These are phyloP conservation scores for Hemisphaericaspora xylanilytica DNA, from an alignment of 1,139 yeast genomes.

Conservation along the genomic window DNA sequence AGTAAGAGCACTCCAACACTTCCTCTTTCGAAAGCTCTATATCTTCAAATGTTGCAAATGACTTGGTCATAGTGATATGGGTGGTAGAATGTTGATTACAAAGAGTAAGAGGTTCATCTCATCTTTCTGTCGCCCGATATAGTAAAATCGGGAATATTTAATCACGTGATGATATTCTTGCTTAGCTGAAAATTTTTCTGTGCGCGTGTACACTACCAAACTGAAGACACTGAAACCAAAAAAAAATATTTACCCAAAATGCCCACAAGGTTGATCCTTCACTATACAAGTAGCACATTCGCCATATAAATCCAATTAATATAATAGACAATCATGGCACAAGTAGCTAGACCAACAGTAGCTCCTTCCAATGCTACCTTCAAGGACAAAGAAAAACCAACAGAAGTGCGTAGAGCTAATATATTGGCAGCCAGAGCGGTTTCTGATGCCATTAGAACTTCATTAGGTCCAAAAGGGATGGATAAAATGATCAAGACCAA, in stretches of 20 bases:
- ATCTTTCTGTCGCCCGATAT: too few relatives aligned
- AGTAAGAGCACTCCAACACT: constrained; percentile 65
- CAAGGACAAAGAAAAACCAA: constrained; percentile 94
- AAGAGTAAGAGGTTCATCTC: not conserved
- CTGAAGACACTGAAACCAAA: not conserved
- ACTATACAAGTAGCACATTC: not conserved
- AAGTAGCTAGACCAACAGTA: constrained; percentile 20
- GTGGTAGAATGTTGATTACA: not conserved
- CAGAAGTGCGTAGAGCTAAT: constrained; percentile 91
- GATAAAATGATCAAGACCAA: constrained; percentile 98
- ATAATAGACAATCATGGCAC: constrained; percentile 11
- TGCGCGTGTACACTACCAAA: constrained; percentile 1
- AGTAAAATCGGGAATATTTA: too few relatives aligned
- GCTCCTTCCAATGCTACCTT: constrained; percentile 83
- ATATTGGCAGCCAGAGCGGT: constrained; percentile 96
- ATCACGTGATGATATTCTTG: constrained; percentile 3
- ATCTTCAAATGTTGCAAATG: constrained; percentile 27
- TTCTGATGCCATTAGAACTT: constrained; percentile 96
- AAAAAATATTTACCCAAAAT: not conserved
- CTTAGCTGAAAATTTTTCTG: not conserved
- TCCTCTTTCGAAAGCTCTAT: constrained; percentile 47
- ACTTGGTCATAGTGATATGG: constrained; percentile 9
- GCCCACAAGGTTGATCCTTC: not conserved
- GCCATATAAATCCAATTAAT: not conserved
- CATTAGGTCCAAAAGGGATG: constrained; percentile 98